Conservation (phyloP, 139 green algal species). For the Auxenochlorella pyrenoidosa region DNA sequence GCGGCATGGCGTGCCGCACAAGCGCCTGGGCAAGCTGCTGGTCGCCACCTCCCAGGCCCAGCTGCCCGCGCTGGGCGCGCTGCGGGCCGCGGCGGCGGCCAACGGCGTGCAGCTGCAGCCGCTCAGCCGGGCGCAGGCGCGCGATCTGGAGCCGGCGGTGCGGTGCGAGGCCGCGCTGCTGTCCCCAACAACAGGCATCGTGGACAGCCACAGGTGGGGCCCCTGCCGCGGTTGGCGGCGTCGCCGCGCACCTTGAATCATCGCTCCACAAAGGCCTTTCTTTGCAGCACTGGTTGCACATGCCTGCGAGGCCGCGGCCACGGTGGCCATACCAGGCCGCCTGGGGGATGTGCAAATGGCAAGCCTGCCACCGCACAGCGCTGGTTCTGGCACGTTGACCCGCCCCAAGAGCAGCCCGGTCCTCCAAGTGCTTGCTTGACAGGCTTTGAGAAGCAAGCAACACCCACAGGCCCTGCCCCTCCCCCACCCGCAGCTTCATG, state of each 20-base stretch:
- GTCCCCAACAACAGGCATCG: slow-evolving; percentile 87
- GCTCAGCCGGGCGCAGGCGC: slow-evolving; percentile 59
- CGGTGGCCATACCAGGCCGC: too few relatives aligned
- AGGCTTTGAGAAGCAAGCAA: too few relatives aligned
- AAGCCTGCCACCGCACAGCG: too few relatives aligned
- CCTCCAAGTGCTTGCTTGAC: too few relatives aligned
- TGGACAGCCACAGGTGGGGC: slow-evolving; percentile 75
- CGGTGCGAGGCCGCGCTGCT: slow-evolving; percentile 67
- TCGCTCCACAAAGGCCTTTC: too few relatives aligned
- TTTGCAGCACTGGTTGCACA: too few relatives aligned
- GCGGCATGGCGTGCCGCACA: slow-evolving; percentile 59
- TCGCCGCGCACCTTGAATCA: too few relatives aligned
- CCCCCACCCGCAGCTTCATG: slow-evolving; percentile 68
- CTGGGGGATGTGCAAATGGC: too few relatives aligned
- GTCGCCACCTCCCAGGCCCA: slow-evolving; percentile 68
- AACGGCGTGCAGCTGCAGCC: slow-evolving; percentile 81
- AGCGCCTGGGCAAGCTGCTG: slow-evolving; percentile 80
- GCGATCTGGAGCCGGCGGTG: slow-evolving; percentile 72
- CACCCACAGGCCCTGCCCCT: not conserved
- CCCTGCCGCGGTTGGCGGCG: too few relatives aligned
- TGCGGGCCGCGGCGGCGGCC: not conserved
- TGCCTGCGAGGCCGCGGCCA: too few relatives aligned
- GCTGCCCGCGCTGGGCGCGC: slow-evolving; percentile 29
- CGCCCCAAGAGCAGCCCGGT: too few relatives aligned
- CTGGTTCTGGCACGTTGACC: too few relatives aligned